Evolutionary conservation across 2,329 filamentous ascomycete genomes (phyloP).

Genomic region (Xylariaceae sp.): DNA sequence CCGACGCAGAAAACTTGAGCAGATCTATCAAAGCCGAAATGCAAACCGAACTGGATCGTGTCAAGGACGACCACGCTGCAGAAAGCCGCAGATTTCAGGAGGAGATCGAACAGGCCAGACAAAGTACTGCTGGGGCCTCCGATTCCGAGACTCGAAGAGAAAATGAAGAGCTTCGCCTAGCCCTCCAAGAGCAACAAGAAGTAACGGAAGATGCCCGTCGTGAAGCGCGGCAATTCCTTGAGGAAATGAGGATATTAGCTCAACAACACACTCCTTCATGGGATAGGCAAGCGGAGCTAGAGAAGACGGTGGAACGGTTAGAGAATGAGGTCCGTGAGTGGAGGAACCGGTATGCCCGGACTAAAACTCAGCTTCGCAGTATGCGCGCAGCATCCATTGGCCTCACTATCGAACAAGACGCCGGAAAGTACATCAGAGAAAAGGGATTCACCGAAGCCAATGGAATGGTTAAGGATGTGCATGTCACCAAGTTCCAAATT

Average conservation of each 20-base stretch:
- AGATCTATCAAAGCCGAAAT: conserved; percentile 76
- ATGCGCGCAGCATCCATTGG: conserved; percentile 78
- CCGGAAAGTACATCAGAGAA: conserved; percentile 62
- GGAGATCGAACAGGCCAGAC: conserved; percentile 55
- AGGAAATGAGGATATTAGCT: conserved; percentile 85
- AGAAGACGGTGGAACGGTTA: conserved; percentile 68
- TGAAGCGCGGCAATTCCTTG: conserved; percentile 77
- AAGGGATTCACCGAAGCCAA: conserved; percentile 64
- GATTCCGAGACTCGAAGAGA: conserved; percentile 60
- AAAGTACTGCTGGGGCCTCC: conserved; percentile 30
- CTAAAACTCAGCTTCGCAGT: conserved; percentile 81
- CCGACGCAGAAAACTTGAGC: conserved; percentile 72
- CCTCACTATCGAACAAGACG: conserved; percentile 64
- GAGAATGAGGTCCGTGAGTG: conserved; percentile 84
- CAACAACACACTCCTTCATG: conserved; percentile 73
- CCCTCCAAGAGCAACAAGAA: conserved; percentile 69
- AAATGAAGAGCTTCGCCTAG: conserved; percentile 63
- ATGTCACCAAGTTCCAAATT: conserved; percentile 93
- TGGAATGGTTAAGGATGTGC: conserved; percentile 83
- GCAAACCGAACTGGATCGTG: conserved; percentile 70
- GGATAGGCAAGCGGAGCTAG: conserved; percentile 77
- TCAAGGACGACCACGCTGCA: conserved; percentile 64
- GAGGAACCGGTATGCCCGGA: conserved; percentile 82
- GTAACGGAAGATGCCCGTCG: conserved; percentile 82
- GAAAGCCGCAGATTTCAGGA: conserved; percentile 60